Base-by-base conservation (phyloP, 129 eudicot species). In the Calendula officinalis region DNA sequence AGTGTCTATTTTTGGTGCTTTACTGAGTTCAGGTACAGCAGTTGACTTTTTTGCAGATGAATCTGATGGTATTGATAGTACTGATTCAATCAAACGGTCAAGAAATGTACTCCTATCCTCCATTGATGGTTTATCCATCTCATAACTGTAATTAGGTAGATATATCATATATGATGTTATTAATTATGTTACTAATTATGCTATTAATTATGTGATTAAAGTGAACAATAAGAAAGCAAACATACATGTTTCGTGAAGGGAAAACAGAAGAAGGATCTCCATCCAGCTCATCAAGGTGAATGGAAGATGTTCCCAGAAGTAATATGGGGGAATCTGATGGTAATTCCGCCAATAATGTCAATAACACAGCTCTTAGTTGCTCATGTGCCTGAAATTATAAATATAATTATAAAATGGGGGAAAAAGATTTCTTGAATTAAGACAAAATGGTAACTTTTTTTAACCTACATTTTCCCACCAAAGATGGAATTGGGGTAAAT, bases 271-370 rank as follows among this genome's bases (percentile, higher is more conserved):
- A 70, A 7, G 84, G 73, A 36, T 71, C 83, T 37, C 78, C 86
- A 65, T 69, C 80, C 52, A 83, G 78, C 69, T 88, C 90, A 62
- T 67, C 74, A 64, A 74, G 78, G 45, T 76, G 78, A 52, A 64
- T 46, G 11, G 89, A 78, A 73, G 85, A 79, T 65, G 99, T 88
- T 72, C 95, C 99, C 22, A 94, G 80, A 15, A 94, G 69, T 59
- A 94, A 77, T 53, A 94, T 78, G 37, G 99, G 96, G 44, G 81
- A 74, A 59, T 89, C 86, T 15, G 99, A 94, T 40, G 99, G 99
- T 64, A 94, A 67, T 62, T 89, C 99, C 56, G 86, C 95, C 82
- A 94, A 71, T 63, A 94, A 68, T 5, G 97, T 88, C 75, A 76
- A 56, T 15, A 94, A 76, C 59, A 94, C 99, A 53, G 99, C 99